phyloP scores from a whole-genome alignment of 129 eudicot genomes.

The Smallanthus sonchifolius region DNA sequence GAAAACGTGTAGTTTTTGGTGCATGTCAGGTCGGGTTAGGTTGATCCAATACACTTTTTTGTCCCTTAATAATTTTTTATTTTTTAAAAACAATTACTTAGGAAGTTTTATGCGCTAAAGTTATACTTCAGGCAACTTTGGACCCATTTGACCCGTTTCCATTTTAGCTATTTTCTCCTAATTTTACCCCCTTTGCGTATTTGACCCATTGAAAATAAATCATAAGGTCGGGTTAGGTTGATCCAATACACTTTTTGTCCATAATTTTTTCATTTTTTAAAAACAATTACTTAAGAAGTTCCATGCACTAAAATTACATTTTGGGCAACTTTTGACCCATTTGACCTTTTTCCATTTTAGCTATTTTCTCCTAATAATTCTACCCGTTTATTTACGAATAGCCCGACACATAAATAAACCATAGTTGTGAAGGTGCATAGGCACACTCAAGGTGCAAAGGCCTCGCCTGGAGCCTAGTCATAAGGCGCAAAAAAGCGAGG shows the following conservation, averaged over 20 bases:
- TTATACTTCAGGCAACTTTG: background rate
- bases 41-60: background rate
- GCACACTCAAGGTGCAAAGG: no score
- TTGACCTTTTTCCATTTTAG: background rate
- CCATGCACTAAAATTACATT: background rate
- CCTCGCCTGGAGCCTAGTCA: no score
- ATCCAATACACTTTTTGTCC: background rate
- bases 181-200: background rate
- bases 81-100: background rate
- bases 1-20: background rate
- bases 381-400: no score
- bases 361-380: no score
- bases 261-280: background rate
- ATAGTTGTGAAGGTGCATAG: no score
- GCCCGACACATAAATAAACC: no score
- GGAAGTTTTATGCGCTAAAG: background rate
- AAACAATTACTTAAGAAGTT: background rate
- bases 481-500: no score
- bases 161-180: background rate
- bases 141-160: background rate
- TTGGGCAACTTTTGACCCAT: background rate
- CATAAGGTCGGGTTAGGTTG: background rate
- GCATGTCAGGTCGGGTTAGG: background rate
- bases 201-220: background rate
- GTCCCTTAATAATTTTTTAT: background rate